Conservation (phyloP, 1,284 basidiomycete species). For the Gastroboletus turbinatus region DNA sequence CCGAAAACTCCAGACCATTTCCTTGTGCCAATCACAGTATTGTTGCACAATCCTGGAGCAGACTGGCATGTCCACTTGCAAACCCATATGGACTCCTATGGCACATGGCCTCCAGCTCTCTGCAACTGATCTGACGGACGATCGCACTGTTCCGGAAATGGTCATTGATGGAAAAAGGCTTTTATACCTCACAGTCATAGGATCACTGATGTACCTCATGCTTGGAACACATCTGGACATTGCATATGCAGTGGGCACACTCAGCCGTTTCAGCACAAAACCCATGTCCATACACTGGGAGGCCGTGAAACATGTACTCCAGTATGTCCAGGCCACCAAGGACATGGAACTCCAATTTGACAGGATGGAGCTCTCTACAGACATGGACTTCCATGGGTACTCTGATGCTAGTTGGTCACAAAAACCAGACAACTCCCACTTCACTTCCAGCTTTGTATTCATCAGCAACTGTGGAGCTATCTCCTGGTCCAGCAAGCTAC, state of each 20-base stretch:
- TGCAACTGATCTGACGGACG: neutral
- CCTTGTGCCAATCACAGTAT: conserved; percentile 3
- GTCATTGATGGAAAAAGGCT: neutral
- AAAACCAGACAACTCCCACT: neutral
- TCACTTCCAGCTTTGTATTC: neutral
- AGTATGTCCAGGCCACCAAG: neutral
- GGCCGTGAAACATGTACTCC: neutral
- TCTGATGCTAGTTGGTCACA: conserved; percentile 1
- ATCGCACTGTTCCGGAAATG: neutral
- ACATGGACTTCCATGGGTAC: conserved; percentile 10
- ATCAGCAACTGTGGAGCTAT: neutral
- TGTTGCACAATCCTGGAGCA: neutral
- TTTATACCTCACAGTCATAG: neutral
- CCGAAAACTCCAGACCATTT: neutral
- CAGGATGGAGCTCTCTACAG: neutral
- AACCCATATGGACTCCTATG: conserved; percentile 1
- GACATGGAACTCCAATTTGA: neutral
- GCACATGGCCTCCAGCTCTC: neutral
- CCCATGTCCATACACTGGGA: neutral
- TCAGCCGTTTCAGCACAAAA: neutral
- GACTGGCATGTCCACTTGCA: neutral
- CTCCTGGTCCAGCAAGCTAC: neutral
- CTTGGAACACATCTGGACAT: conserved; percentile 2
- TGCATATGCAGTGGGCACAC: neutral
- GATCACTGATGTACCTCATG: neutral